Conservation (phyloP, 2,329 filamentous ascomycete species). For the Hymenotorrendiella dingleyae region DNA sequence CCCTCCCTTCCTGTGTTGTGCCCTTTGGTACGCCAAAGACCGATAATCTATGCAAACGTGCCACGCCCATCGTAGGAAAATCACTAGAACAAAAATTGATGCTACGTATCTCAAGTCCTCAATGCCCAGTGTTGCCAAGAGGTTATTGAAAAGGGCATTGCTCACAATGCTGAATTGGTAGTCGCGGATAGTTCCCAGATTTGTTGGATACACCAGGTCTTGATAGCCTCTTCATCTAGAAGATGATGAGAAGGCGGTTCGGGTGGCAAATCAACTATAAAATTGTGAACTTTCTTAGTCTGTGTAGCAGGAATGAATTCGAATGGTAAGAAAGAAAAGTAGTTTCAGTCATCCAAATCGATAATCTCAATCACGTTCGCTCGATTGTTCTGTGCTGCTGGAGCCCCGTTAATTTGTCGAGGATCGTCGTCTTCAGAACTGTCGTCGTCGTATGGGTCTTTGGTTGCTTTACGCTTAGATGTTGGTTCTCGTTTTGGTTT, state of each 20-base stretch:
- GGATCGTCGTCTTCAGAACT: constrained; percentile 6
- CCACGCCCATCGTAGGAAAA: too few species aligned
- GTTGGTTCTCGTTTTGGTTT: constrained; percentile 38
- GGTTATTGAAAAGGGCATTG: too few species aligned
- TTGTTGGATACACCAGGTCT: background rate
- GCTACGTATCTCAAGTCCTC: too few species aligned
- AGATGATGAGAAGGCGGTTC: background rate
- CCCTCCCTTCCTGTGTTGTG: too few species aligned
- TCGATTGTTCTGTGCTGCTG: background rate
- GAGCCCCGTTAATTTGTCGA: background rate
- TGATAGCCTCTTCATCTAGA: background rate
- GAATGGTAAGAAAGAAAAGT: too few species aligned
- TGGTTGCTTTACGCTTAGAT: constrained; percentile 16
- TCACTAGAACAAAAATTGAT: too few species aligned
- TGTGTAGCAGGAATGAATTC: too few species aligned
- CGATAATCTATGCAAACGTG: too few species aligned
- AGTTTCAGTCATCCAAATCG: constrained; percentile 24
- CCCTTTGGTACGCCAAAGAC: too few species aligned
- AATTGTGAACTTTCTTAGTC: background rate
- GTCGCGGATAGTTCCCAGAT: too few species aligned
- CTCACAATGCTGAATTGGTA: too few species aligned
- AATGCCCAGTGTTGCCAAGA: too few species aligned
- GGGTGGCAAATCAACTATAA: background rate
- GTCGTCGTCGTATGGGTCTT: constrained; percentile 19
- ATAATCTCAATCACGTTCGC: constrained; percentile 21